Evolutionary conservation across 148 eudicot species (phyloP).

Genomic region (Rhododendron simsii): DNA sequence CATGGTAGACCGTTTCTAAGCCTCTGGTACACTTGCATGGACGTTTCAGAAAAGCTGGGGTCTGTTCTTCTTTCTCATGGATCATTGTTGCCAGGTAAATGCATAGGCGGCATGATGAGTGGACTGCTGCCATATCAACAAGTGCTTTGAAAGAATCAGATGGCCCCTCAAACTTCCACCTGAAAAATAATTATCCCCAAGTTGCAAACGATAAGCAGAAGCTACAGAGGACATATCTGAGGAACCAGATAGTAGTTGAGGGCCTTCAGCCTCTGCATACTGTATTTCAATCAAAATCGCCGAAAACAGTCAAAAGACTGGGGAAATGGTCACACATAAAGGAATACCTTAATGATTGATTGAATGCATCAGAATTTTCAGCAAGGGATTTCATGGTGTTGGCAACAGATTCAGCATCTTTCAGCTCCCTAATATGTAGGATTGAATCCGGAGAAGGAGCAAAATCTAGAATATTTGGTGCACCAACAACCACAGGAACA

Average conservation of each 20-base stretch:
- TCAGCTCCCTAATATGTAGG: constrained; percentile 74
- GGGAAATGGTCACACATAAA: neutral
- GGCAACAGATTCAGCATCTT: constrained; percentile 60
- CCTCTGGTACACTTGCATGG: constrained; percentile 87
- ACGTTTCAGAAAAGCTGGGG: constrained; percentile 44
- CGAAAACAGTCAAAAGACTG: neutral
- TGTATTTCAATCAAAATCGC: neutral
- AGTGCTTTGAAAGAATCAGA: constrained; percentile 91
- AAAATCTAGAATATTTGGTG: constrained; percentile 91
- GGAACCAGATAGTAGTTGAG: neutral
- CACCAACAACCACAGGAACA: constrained; percentile 89
- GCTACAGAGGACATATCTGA: neutral
- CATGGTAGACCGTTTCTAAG: constrained; percentile 60
- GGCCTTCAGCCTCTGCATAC: neutral
- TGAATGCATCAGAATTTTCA: constrained; percentile 65
- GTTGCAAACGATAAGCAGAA: neutral
- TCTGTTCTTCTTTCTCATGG: constrained; percentile 62
- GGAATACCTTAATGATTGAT: constrained; percentile 65
- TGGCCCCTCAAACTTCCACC: constrained; percentile 97
- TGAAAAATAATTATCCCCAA: constrained; percentile 9
- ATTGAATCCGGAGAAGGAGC: constrained; percentile 70
- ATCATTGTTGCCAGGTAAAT: constrained; percentile 71
- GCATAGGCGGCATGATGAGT: constrained; percentile 95
- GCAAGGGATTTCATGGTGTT: constrained; percentile 78
- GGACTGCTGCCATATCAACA: constrained; percentile 97